phyloP scores from a whole-genome alignment of 2,329 filamentous ascomycete genomes.

The Colletotrichum gloeosporioides region DNA sequence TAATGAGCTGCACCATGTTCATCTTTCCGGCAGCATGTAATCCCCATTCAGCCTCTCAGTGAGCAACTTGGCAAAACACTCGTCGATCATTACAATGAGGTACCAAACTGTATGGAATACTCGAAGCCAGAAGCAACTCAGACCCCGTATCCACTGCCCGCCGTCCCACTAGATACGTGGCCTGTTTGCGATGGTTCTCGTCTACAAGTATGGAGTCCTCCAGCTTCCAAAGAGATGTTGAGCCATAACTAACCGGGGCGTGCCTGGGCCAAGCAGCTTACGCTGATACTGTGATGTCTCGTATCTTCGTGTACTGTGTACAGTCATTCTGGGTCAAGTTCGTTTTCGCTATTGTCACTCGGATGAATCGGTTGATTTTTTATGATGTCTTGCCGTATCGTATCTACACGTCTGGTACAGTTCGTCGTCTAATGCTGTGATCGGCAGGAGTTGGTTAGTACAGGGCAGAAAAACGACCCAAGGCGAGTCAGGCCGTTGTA shows the following conservation, averaged over 20 bases:
- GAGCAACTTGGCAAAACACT: background rate
- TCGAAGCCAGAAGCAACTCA: background rate
- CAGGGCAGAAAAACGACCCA: background rate
- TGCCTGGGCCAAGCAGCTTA: background rate
- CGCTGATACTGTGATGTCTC: background rate
- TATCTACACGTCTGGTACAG: background rate
- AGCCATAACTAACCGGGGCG: background rate
- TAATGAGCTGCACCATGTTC: background rate
- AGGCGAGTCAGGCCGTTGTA: background rate
- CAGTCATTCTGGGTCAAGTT: background rate
- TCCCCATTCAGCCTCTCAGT: background rate
- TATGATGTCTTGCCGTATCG: background rate
- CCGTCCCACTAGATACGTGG: background rate
- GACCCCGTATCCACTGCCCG: background rate
- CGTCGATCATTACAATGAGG: background rate
- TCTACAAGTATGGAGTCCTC: background rate
- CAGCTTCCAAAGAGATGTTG: background rate
- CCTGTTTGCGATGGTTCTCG: background rate
- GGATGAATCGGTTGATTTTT: background rate
- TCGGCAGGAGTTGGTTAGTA: background rate
- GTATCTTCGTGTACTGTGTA: background rate
- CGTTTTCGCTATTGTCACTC: background rate
- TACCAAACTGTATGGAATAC: background rate
- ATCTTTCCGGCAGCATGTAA: background rate
- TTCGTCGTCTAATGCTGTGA: background rate